Conservation (phyloP, 2,329 filamentous ascomycete genomes). For the Ramularia collo-cygni region DNA sequence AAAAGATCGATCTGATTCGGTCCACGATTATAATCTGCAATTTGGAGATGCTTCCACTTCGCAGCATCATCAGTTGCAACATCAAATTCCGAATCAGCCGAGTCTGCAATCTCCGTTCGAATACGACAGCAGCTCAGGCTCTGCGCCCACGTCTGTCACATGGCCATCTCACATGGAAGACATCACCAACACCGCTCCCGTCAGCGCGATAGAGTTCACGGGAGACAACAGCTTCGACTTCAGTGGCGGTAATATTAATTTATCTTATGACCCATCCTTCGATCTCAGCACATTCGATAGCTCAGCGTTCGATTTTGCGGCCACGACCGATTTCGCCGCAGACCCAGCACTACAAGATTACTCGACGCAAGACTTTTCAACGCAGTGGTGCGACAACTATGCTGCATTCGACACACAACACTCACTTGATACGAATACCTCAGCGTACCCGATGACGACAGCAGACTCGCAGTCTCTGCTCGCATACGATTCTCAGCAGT, state of each 20-base stretch:
- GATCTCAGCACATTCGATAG: constrained; percentile 24
- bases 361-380: constrained; percentile 9
- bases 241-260: constrained; percentile 33
- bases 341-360: constrained; percentile 22
- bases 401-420: constrained; percentile 11
- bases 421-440: constrained; percentile 3
- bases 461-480: not conserved
- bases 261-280: constrained; percentile 28
- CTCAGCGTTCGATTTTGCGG: constrained; percentile 25
- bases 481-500: not conserved
- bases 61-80: constrained; percentile 5
- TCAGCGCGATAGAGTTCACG: constrained; percentile 12
- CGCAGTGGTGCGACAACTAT: constrained; percentile 15
- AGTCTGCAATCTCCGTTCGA: constrained; percentile 27
- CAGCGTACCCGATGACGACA: constrained; percentile 1
- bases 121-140: constrained; percentile 21
- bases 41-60: constrained; percentile 10
- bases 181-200: constrained; percentile 10
- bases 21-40: constrained; percentile 15
- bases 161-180: constrained; percentile 20
- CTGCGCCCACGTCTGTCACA: constrained; percentile 23
- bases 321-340: constrained; percentile 14
- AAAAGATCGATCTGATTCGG: constrained; percentile 18
- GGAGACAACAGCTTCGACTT: constrained; percentile 35
- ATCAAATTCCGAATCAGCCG: constrained; percentile 7